Conservation (phyloP, 2,329 filamentous ascomycete genomes). For the Coniochaeta ligniaria region DNA sequence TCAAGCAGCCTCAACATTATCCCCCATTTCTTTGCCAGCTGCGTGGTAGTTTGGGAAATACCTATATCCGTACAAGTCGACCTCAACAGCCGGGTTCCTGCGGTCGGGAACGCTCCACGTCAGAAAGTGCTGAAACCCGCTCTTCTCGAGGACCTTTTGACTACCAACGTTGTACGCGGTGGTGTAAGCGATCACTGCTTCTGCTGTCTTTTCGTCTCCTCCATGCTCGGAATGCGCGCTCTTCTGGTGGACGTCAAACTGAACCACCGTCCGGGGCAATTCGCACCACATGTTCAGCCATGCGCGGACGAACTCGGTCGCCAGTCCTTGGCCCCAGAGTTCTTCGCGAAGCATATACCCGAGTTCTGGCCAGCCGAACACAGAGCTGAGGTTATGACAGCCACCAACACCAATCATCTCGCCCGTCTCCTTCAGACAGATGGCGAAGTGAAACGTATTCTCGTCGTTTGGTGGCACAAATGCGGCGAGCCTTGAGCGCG, state of each 20-base stretch:
- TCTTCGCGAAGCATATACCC: conserved; percentile 50
- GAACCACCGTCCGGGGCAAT: conserved; percentile 37
- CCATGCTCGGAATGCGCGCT: conserved; percentile 18
- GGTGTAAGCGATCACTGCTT: conserved; percentile 39
- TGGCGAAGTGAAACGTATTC: conserved; percentile 48
- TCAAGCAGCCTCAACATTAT: neutral
- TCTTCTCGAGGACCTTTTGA: conserved; percentile 47
- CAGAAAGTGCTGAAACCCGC: conserved; percentile 41
- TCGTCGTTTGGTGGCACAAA: conserved; percentile 42
- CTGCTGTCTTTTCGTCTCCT: conserved; percentile 22
- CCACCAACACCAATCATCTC: conserved; percentile 46
- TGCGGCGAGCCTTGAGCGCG: conserved; percentile 28
- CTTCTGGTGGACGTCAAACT: conserved; percentile 31
- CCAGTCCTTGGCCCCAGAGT: conserved; percentile 49
- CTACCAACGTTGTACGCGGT: conserved; percentile 44
- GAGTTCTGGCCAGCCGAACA: conserved; percentile 47
- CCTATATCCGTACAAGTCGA: neutral
- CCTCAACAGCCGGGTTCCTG: neutral
- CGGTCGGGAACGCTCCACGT: conserved; percentile 15
- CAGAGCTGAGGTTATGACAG: conserved; percentile 24
- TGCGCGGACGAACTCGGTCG: conserved; percentile 45
- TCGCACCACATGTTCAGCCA: conserved; percentile 39
- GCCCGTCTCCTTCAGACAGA: conserved; percentile 37
- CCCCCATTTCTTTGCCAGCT: neutral
- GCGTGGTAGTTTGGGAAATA: neutral